Percentiles rank a stretch among this genome's conserved stretches.
Conservation (phyloP, 345 rosid genomes). For the Euclidium syriacum region DNA sequence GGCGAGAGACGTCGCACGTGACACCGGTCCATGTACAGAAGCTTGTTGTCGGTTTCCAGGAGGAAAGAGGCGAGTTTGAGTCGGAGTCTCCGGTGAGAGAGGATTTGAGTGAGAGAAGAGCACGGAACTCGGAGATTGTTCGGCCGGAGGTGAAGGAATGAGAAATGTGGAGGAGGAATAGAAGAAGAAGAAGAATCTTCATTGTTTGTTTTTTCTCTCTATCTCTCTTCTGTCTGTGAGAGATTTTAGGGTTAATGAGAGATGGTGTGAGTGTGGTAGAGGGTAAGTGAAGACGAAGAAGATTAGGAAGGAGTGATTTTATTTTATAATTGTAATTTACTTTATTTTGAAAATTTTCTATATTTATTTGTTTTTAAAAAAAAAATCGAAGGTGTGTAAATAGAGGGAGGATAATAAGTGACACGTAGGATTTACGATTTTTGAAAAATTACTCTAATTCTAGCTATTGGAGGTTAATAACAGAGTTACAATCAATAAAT, state of each 20-base stretch:
- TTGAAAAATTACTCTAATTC: neutral
- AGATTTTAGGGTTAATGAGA: constrained; percentile 16
- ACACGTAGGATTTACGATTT: constrained; percentile 5
- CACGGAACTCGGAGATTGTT: constrained; percentile 51
- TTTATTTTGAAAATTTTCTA: constrained; percentile 6
- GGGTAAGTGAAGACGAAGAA: constrained; percentile 10
- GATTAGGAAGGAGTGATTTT: constrained; percentile 34
- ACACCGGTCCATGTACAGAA: constrained; percentile 63
- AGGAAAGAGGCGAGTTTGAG: constrained; percentile 43
- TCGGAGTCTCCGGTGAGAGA: constrained; percentile 44
- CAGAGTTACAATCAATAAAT: neutral
- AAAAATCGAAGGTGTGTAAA: neutral
- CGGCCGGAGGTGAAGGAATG: constrained; percentile 29
- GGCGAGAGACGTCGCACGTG: constrained; percentile 59
- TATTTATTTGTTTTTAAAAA: neutral
- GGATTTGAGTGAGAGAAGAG: constrained; percentile 74
- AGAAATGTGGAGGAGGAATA: constrained; percentile 44
- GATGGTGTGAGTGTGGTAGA: constrained; percentile 6
- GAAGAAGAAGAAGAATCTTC: constrained; percentile 44
- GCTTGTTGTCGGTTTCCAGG: constrained; percentile 57
- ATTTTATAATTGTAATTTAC: constrained; percentile 25
- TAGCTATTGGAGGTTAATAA: neutral
- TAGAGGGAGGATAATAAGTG: neutral
- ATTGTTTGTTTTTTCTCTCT: constrained; percentile 30
- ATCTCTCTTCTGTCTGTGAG: constrained; percentile 20